A percentile compares a stretch with the other conserved stretches of the same genome.
Conservation (phyloP, 306 rosid species). For the Vigna unguiculata region DNA sequence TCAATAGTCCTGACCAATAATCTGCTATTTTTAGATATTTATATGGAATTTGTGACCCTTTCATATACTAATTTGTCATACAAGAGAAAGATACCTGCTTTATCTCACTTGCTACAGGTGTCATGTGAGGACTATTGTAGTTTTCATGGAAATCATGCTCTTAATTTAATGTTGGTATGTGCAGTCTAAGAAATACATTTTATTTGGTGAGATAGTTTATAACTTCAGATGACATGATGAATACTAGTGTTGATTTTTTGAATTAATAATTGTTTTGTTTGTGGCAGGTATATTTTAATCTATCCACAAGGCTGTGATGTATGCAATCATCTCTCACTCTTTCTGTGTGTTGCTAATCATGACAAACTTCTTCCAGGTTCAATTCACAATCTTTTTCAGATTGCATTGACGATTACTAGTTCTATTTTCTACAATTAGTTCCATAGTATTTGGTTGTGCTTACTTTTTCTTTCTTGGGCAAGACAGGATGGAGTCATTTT, state of each 20-base stretch:
- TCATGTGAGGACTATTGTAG: not conserved
- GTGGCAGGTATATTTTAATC: slow-evolving; percentile 94
- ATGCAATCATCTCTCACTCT: slow-evolving; percentile 96
- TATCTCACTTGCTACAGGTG: slow-evolving; percentile 5
- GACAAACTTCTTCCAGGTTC: slow-evolving; percentile 99
- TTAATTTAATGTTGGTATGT: slow-evolving; percentile 22
- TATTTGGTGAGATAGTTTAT: slow-evolving; percentile 17
- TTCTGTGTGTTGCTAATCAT: slow-evolving; percentile 97
- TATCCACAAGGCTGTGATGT: slow-evolving; percentile 99
- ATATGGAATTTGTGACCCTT: slow-evolving; percentile 10
- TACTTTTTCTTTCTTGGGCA: slow-evolving; percentile 38
- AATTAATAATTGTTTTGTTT: slow-evolving; percentile 38
- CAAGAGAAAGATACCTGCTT: not conserved
- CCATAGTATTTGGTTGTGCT: slow-evolving; percentile 20
- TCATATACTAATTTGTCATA: slow-evolving; percentile 27
- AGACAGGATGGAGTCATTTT: slow-evolving; percentile 96
- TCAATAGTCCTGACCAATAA: slow-evolving; percentile 19
- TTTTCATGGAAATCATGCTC: slow-evolving; percentile 16
- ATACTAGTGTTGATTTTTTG: slow-evolving; percentile 30
- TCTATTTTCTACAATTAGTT: slow-evolving; percentile 17
- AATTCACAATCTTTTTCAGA: slow-evolving; percentile 16
- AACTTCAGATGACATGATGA: slow-evolving; percentile 15
- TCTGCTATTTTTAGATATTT: slow-evolving; percentile 13
- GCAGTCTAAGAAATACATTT: slow-evolving; percentile 2
- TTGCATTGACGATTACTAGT: slow-evolving; percentile 32